Conservation (phyloP, 2,329 filamentous ascomycete species). For the Lachnellula hyalina region DNA sequence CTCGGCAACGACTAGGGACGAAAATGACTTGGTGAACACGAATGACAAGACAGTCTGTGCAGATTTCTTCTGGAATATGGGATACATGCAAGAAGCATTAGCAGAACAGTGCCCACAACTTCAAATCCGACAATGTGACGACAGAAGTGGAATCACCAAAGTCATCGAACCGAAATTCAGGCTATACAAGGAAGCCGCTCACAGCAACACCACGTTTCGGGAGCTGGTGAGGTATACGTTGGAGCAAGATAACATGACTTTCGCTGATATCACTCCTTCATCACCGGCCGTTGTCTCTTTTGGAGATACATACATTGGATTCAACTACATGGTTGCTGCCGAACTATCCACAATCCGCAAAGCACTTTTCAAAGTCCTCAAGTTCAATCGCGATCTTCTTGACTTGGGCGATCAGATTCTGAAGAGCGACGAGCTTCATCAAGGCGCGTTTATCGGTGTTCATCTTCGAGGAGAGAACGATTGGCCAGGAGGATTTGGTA, state of each 20-base stretch:
- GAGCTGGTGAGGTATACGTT: conserved; percentile 1
- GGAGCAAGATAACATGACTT: background rate
- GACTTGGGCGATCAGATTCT: conserved; percentile 6
- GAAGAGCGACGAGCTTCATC: conserved; percentile 1
- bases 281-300: conserved; percentile 6
- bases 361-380: conserved; percentile 10
- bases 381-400: conserved; percentile 10
- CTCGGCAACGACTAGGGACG: conserved; percentile 4
- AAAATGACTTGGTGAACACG: background rate
- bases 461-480: conserved; percentile 14
- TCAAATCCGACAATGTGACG: conserved; percentile 5
- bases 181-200: background rate
- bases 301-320: conserved; percentile 11
- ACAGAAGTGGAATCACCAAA: background rate
- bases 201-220: conserved; percentile 5
- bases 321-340: conserved; percentile 9
- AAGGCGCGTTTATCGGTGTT: conserved; percentile 9
- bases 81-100: conserved; percentile 2
- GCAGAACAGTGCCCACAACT: conserved; percentile 9
- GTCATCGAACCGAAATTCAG: background rate
- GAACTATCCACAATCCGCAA: conserved; percentile 12
- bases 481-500: conserved; percentile 13
- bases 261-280: background rate
- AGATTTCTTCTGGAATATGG: conserved; percentile 10
- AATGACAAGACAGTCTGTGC: conserved; percentile 3